A percentile compares a stretch with the other conserved stretches of the same genome.
phyloP scores from a whole-genome alignment of 768 basidiomycete genomes.

The Multifurca ochricompacta region DNA sequence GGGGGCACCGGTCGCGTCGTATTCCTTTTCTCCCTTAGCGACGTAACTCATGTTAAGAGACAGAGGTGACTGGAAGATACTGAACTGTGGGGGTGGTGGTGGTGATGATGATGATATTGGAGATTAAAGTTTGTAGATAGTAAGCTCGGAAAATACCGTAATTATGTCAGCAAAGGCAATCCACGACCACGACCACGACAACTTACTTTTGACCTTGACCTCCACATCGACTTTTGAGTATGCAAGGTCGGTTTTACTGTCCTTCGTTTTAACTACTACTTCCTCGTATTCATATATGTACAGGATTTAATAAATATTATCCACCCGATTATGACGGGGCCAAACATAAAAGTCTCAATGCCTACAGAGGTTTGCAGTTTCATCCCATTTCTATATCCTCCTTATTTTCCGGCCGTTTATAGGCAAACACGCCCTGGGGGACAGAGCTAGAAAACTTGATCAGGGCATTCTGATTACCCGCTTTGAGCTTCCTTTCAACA shows the following conservation, averaged over 20 bases:
- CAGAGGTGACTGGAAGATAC: slow-evolving; percentile 25
- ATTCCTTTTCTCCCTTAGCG: slow-evolving; percentile 97
- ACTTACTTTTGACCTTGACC: neutral
- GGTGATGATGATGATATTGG: slow-evolving; percentile 5
- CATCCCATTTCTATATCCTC: neutral
- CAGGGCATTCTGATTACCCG: slow-evolving; percentile 93
- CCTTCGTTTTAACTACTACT: neutral
- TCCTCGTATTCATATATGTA: slow-evolving; percentile 7
- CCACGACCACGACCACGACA: neutral
- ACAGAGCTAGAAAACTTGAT: slow-evolving; percentile 90
- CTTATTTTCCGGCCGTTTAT: slow-evolving; percentile 5
- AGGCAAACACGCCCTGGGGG: slow-evolving; percentile 93
- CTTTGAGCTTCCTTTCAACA: slow-evolving; percentile 94
- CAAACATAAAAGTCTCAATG: slow-evolving; percentile 64
- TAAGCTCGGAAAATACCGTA: slow-evolving; percentile 11
- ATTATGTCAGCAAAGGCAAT: neutral
- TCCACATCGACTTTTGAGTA: slow-evolving; percentile 16
- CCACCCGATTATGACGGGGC: slow-evolving; percentile 69
- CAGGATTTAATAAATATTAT: slow-evolving; percentile 75
- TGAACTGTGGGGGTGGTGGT: slow-evolving; percentile 4
- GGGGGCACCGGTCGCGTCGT: slow-evolving; percentile 85
- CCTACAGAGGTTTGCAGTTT: slow-evolving; percentile 49
- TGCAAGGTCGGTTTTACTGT: slow-evolving; percentile 34
- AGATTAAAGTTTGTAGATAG: slow-evolving; percentile 10
- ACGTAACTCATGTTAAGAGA: slow-evolving; percentile 87